Base-by-base conservation (phyloP, 805 yeast species). In the Metschnikowia hibisci region DNA sequence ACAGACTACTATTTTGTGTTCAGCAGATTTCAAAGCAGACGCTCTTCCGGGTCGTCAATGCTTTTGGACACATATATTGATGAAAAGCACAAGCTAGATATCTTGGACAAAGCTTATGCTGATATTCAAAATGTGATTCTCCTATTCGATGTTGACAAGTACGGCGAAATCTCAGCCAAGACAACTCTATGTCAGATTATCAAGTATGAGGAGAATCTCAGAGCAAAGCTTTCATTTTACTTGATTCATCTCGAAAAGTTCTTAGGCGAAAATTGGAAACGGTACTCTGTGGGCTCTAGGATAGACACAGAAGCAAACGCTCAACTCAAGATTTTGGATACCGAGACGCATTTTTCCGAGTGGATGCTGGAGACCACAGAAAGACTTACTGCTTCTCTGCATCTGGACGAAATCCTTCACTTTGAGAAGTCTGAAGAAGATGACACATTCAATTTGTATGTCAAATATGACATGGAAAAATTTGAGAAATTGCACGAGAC, bases 281-380 rank as follows among this genome's bases (percentile, higher is more conserved):
- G 65, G 36, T 70, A 62, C 47, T 61, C 73, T 2, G 34, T 58
- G 11, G 96, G 96, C 0, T 74, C 72, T 41, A 77, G 74, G 47
- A 74, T 91, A 1, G 66, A 74, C 9, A 58, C 66, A 1, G 86
- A 79, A 46, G 69, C 78, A 18, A 51, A 58, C 2, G 60, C 66
- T 0, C 66, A 85, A 37, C 53, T 67, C n/a, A 61, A 66, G 18
- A 76, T 72, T 37, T 60, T 81, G 9, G 67, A 82, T 38, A 56
- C 78, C 0, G 61, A 70, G 22, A 46, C 42, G 0, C 51, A 75
- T 0, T 74, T 72, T 39, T 60, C 67, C 0, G 54, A 58, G 2
- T 88, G 95, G 93, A 38, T 76, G 8, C 36, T 44, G 0, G 40
- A 47, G 1, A 53, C 52, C 8, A 30, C 26, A 1, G 35, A 45